A percentile compares a stretch with the other conserved stretches of the same genome.
Conservation (phyloP, 768 basidiomycete species). For the Asterophora parasitica region DNA sequence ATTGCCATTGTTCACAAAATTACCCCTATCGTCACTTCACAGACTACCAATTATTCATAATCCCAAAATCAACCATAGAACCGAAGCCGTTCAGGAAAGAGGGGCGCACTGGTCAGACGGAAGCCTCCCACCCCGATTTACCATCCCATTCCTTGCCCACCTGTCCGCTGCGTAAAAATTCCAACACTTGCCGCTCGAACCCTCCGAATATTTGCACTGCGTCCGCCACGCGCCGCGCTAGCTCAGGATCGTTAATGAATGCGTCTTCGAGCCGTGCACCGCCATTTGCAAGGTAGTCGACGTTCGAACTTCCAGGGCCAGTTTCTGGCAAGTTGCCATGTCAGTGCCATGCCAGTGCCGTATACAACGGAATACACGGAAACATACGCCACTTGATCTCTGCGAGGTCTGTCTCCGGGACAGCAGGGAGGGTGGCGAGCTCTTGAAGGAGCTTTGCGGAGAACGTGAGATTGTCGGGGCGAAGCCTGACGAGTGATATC, state of each 20-base stretch:
- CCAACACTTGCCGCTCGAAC: constrained; percentile 37
- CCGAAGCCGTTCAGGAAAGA: background rate
- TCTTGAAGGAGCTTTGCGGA: constrained; percentile 36
- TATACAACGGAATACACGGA: background rate
- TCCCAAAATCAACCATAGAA: too few relatives aligned
- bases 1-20: too few relatives aligned
- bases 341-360: too few relatives aligned
- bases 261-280: constrained; percentile 31
- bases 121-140: background rate
- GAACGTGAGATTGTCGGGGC: constrained; percentile 40
- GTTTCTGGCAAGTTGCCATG: background rate
- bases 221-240: constrained; percentile 38
- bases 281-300: constrained; percentile 31
- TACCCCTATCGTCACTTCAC: too few relatives aligned
- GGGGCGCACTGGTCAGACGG: background rate
- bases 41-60: too few relatives aligned
- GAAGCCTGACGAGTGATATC: constrained; percentile 34
- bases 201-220: constrained; percentile 40
- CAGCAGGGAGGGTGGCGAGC: constrained; percentile 24
- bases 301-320: constrained; percentile 4
- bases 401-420: constrained; percentile 9
- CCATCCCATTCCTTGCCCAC: constrained; percentile 7
- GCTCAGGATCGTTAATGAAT: constrained; percentile 32
- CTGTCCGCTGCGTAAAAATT: constrained; percentile 13
- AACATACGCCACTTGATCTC: background rate